Evolutionary conservation across 139 green algal species (phyloP), one percentile per base, ranked within the genome.

Genomic region (Micractinium sp.): DNA sequence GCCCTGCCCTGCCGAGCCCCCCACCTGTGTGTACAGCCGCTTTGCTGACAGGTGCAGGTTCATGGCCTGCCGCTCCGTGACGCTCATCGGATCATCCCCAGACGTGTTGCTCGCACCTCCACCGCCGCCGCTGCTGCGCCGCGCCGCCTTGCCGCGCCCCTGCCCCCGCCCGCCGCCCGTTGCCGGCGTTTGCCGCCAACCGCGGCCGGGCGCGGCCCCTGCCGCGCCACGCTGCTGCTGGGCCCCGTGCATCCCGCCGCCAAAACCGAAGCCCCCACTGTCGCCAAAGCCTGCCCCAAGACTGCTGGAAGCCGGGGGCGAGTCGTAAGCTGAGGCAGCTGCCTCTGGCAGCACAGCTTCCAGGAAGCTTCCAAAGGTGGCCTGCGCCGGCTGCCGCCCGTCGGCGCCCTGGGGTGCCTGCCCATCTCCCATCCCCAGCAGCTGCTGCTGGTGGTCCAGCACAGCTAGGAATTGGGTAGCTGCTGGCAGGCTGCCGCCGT

Each of bases 11-110:
- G 22, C 18, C 36, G 33, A 29, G 18, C 36, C 36, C 78, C 85
- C 14, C 33, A 82, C 86, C 86, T 89, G 74, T 0, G 76, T 74
- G 56, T 89, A 89, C 31, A 89, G 63, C 75, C 60, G 60, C 60
- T 89, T 89, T 75, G 86, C 86, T 5, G 86, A 60, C 16, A 89
- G 60, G 75, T 89, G 86, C 12, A 78, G 60, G 56, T 82, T 85
- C 86, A 89, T 89, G 25, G 86, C 86, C 36, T 89, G 86, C 33
- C 86, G 75, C 86, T 89, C 86, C 1, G 86, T 74, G 16, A 85
- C 75, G 3, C 73, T 69, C 75, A 89, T 85, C 15, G 86, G 86
- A 25, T 89, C 86, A 25, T 82, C 77, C 0, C 73, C 81, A 22
- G 47, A 60, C 47, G 60, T 61, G 56, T 36, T 20, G 16, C 56